Evolutionary conservation across 352 stramenopile species (phyloP).

Genomic region (Phytophthora palmivora): DNA sequence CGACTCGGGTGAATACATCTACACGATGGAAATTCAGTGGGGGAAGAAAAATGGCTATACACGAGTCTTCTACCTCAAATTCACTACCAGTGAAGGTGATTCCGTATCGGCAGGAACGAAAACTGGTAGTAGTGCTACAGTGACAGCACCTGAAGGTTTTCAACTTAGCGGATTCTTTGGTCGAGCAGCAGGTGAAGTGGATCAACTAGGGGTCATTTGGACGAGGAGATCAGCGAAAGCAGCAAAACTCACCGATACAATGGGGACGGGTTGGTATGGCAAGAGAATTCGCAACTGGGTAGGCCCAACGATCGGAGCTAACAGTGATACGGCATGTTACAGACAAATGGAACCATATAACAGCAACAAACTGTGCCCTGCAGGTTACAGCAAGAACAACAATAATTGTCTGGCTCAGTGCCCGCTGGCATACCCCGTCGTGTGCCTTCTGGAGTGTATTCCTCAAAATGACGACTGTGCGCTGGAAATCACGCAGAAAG

Average conservation of each 20-base stretch:
- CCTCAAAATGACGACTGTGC: conserved; percentile 19
- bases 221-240: conserved; percentile 23
- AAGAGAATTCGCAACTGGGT: conserved; percentile 43
- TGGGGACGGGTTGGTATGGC: conserved; percentile 35
- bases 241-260: conserved; percentile 22
- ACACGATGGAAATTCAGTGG: conserved; percentile 38
- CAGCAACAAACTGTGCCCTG: conserved; percentile 16
- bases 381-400: conserved; percentile 16
- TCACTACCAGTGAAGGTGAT: conserved; percentile 24
- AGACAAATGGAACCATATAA: conserved; percentile 6
- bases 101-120: conserved; percentile 19
- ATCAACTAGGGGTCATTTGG: conserved; percentile 40
- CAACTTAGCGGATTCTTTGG: conserved; percentile 38
- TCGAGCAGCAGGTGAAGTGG: conserved; percentile 17
- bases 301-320: conserved; percentile 16
- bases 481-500: conserved; percentile 16
- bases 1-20: conserved; percentile 21
- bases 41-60: conserved; percentile 8
- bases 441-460: conserved; percentile 15
- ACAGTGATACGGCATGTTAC: conserved; percentile 30
- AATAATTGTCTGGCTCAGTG: conserved; percentile 31
- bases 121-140: conserved; percentile 9
- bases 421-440: conserved; percentile 48
- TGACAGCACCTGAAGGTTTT: conserved; percentile 24
- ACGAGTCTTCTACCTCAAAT: conserved; percentile 28